A percentile compares a stretch with the other conserved stretches of the same genome.
These are phyloP conservation scores for Nannizziopsis barbatae DNA, from an alignment of 2,329 filamentous ascomycete species.

Conservation along the genomic window DNA sequence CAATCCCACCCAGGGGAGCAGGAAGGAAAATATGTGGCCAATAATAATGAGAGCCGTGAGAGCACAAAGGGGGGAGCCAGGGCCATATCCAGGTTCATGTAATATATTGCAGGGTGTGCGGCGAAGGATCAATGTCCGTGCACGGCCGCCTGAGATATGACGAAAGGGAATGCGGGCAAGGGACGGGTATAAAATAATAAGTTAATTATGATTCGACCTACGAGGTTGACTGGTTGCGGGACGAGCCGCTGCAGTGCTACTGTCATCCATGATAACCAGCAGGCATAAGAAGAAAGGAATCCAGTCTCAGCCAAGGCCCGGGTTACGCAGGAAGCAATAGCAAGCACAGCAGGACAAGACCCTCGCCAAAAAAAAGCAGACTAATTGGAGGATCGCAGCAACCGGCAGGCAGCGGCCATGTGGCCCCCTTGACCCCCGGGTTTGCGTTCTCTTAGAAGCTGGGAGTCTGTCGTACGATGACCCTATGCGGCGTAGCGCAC, in stretches of 20 bases:
- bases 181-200: too few species aligned
- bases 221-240: conserved; percentile 1
- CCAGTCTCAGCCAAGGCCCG: neutral
- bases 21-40: too few species aligned
- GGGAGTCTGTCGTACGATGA: neutral
- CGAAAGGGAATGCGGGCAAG: too few species aligned
- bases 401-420: conserved; percentile 1
- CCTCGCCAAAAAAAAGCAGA: neutral
- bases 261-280: neutral
- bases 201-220: neutral
- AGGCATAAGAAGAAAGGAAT: neutral
- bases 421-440: neutral
- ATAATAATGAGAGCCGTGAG: too few species aligned
- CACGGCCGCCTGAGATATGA: too few species aligned
- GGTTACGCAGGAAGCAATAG: neutral
- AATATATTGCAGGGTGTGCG: too few species aligned
- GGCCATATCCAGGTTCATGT: too few species aligned
- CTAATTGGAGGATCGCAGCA: neutral
- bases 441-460: neutral
- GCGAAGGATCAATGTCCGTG: too few species aligned
- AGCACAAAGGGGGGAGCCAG: too few species aligned
- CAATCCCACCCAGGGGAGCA: too few species aligned
- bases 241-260: neutral
- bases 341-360: neutral
- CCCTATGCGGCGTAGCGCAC: neutral